A percentile compares a stretch with the other conserved stretches of the same genome.
Evolutionary conservation across 2,329 filamentous ascomycete genomes (phyloP).

Genomic region (Beauveria sp.): DNA sequence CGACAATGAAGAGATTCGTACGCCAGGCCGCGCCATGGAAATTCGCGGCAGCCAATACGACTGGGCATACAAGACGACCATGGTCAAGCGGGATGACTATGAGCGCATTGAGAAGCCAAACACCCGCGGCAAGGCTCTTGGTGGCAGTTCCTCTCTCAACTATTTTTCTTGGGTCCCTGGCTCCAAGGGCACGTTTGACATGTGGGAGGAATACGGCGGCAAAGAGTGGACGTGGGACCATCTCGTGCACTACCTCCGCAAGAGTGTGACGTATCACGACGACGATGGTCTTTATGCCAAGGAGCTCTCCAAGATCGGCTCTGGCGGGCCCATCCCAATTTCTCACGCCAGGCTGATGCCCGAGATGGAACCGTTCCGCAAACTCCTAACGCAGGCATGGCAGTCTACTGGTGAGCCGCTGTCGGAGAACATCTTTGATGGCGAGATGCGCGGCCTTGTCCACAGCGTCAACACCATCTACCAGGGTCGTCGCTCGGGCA

Average conservation of each 20-base stretch:
- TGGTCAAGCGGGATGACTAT: constrained; percentile 52
- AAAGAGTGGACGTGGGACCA: constrained; percentile 55
- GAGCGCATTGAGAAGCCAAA: constrained; percentile 56
- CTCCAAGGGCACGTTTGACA: constrained; percentile 52
- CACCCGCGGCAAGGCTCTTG: constrained; percentile 51
- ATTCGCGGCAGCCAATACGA: constrained; percentile 49
- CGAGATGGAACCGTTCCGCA: constrained; percentile 44
- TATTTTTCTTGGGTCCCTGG: constrained; percentile 59
- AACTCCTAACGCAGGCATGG: constrained; percentile 45
- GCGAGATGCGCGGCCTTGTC: constrained; percentile 45
- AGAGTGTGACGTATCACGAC: constrained; percentile 51
- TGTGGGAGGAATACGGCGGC: constrained; percentile 65
- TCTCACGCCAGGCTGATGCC: constrained; percentile 46
- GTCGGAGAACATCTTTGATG: constrained; percentile 48
- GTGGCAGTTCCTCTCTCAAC: constrained; percentile 51
- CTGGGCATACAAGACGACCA: constrained; percentile 54
- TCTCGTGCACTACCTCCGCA: constrained; percentile 43
- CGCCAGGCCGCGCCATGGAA: constrained; percentile 44
- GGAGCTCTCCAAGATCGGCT: constrained; percentile 43
- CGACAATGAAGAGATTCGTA: constrained; percentile 43
- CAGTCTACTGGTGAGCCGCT: constrained; percentile 41
- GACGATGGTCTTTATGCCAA: constrained; percentile 37
- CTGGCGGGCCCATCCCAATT: constrained; percentile 44
- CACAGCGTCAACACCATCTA: constrained; percentile 50
- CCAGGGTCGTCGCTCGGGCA: constrained; percentile 45